Base-by-base conservation (phyloP, 2,329 filamentous ascomycete genomes). In the Alternaria infectoria region DNA sequence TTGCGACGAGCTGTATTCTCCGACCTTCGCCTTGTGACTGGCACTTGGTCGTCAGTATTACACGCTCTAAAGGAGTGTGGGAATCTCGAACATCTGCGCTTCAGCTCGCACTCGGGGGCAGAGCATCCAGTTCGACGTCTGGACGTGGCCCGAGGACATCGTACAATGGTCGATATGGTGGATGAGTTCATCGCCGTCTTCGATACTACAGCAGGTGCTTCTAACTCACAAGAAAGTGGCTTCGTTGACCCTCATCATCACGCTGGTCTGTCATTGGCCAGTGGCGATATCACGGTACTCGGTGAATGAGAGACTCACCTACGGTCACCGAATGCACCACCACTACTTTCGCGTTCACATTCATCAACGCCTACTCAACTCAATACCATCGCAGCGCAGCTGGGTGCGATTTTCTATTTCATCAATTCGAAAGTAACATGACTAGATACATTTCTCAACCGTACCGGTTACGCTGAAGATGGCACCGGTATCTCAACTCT, bases 21-120 rank as follows among this genome's bases (percentile, higher is more conserved):
- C 12, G 56, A 69, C 25, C 59, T 66, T 15, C 61, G 56, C 13
- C 15, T 74, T 13, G 26, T 64, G 2, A 66, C 61, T 2, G 72
- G 69, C 2, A 69, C 15, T 9, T 75, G 73, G 74, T 30, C 15
- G 5, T 61, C 63, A 5, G 13, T 72, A 5, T 54, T 65, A 32
- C 30, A 47, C 10, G 43, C 57, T 8, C 57, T 74, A 9, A 67
- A 66, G 25, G 49, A 23, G 1, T 51, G 64, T 2, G n/a, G 49
- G 12, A 25, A 25, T 2, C 28, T 71, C 12, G 51, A 52, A 19
- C 59, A 36, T 28, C 13, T 72, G 10, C 54, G 64, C 4, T 52
- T 73, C 3, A 45, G 56, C 7, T 49, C 54, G 8, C 25, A 65
- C 1, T 56, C 67, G 7, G 68, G 65, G 10, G 46, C 32, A 2